A percentile compares a stretch with the other conserved stretches of the same genome.
Conservation (phyloP, 1,284 basidiomycete genomes). For the Ustilago cynodontis region DNA sequence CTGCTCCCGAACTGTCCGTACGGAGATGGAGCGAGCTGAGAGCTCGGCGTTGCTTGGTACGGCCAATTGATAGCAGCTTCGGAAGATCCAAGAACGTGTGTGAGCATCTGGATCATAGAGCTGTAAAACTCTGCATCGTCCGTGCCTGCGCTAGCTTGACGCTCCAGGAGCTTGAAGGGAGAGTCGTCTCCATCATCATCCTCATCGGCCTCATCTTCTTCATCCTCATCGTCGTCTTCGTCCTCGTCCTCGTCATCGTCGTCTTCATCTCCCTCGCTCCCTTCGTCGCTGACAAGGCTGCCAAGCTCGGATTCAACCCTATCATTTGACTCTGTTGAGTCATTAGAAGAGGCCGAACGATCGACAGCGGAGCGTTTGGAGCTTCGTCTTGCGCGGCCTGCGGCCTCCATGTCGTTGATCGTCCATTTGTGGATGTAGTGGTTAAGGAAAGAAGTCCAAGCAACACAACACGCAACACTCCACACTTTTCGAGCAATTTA, state of each 20-base stretch:
- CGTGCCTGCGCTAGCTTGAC: slow-evolving; percentile 22
- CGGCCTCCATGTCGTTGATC: background rate
- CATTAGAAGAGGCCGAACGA: background rate
- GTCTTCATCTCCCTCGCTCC: background rate
- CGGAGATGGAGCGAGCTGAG: slow-evolving; percentile 44
- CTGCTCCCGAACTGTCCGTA: slow-evolving; percentile 36
- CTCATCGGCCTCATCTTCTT: slow-evolving; percentile 22
- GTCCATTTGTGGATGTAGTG: background rate
- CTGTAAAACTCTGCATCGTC: slow-evolving; percentile 57
- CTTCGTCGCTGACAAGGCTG: background rate
- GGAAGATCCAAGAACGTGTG: slow-evolving; percentile 59
- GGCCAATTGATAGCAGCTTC: slow-evolving; percentile 46
- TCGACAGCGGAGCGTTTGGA: background rate
- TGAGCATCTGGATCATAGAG: slow-evolving; percentile 62
- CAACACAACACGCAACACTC: too few relatives aligned
- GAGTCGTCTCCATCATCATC: slow-evolving; percentile 43
- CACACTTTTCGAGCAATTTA: too few relatives aligned
- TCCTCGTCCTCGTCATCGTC: slow-evolving; percentile 11
- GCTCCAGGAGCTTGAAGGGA: slow-evolving; percentile 42
- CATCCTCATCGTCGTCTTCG: slow-evolving; percentile 17
- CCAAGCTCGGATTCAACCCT: background rate
- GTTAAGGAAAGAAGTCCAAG: too few relatives aligned
- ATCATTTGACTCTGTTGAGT: background rate
- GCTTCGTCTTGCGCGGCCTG: background rate
- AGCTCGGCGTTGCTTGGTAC: slow-evolving; percentile 34